Evolutionary conservation across 352 stramenopile genomes (phyloP), one percentile per base, ranked within the genome.

Genomic region (Phytophthora chlamydospora): DNA sequence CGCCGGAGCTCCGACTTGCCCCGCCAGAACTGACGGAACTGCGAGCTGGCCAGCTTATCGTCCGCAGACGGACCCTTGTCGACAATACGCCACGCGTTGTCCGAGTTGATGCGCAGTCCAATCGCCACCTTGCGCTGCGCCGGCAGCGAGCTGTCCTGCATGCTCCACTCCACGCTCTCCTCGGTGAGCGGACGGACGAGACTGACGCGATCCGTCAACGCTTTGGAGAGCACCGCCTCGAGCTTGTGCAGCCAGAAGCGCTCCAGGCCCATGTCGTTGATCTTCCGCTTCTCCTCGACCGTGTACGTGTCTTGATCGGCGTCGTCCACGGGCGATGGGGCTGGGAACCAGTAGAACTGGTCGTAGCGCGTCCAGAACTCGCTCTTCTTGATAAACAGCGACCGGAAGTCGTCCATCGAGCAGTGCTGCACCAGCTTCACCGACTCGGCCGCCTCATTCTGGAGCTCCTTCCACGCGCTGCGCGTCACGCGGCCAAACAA

Each of bases 21-120:
- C 13, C 88, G 89, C 92, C 92, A 98, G 48, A 98, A 97, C 11
- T 70, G 62, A 49, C 89, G 88, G 75, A 97, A 98, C 35, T 75
- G 59, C 6, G 65, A 46, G 21, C 87, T 90, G 11, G 66, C 76
- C 7, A 63, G 52, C 38, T 83, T 89, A 64, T 97, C 81, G n/a
- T 97, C 90, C 0, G 88, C 90, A 0, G 80, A 71, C 16, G 91
- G 91, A 4, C 91, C 91, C 59, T 95, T 95, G 66, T 98, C 91
- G 4, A 98, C 88, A 29, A 96, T 84, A 14, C 91, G 81, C 61
- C 68, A 83, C 1, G 87, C 85, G 32, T 90, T 85, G 19, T 90
- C 78, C 1, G 80, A 69, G 52, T 97, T 73, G 29, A 98, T 81
- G n/a, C 75, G 69, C 33, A 98, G 44, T 34, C 89, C 91, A 46